These are phyloP conservation scores for Colletotrichum gloeosporioides DNA, from an alignment of 2,329 filamentous ascomycete species.

Conservation along the genomic window DNA sequence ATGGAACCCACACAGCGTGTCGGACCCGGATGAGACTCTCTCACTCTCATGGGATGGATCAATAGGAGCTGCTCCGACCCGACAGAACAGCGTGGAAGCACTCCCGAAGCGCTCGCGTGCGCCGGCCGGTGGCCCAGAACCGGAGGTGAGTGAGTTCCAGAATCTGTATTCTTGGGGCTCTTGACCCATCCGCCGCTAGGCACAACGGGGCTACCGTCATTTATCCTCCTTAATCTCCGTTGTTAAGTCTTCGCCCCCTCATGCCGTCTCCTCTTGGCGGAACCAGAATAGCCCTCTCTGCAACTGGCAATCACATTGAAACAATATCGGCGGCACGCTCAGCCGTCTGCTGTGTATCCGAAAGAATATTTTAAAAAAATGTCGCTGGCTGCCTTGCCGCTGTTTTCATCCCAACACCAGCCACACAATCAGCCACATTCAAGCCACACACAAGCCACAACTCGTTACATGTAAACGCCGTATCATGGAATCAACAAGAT, in stretches of 20 bases:
- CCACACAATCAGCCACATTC: neutral
- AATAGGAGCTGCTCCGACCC: neutral
- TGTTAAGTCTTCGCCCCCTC: neutral
- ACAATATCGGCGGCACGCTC: neutral
- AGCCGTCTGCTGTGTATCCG: neutral
- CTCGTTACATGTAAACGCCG: neutral
- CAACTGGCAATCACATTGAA: neutral
- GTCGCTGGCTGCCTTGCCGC: neutral
- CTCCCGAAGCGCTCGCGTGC: neutral
- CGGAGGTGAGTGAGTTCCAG: neutral
- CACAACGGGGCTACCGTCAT: neutral
- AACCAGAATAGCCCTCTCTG: neutral
- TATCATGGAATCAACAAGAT: neutral
- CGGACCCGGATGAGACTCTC: neutral
- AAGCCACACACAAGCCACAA: neutral
- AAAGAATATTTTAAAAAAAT: neutral
- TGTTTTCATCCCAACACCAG: neutral
- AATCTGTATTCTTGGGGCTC: neutral
- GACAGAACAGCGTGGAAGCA: neutral
- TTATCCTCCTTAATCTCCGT: constrained; percentile 1
- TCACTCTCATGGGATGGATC: neutral
- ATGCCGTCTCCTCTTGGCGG: neutral
- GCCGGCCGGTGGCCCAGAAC: neutral
- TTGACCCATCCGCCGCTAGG: neutral
- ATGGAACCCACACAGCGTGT: neutral